Conservation (phyloP, 1,139 yeast genomes). For the Hyphopichia buzzinii region DNA sequence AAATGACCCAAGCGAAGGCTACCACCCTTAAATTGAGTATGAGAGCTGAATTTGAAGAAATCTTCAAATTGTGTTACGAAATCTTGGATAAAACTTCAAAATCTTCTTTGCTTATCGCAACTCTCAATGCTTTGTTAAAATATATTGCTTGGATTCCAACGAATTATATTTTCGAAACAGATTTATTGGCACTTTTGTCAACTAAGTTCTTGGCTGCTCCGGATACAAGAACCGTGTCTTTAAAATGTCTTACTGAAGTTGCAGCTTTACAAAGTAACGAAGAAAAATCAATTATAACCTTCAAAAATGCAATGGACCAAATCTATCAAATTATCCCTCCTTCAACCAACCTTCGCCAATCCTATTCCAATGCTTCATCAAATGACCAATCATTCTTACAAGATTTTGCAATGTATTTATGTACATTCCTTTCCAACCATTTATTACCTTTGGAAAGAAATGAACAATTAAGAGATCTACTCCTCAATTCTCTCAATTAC, state of each 20-base stretch:
- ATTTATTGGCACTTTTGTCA: constrained; percentile 68
- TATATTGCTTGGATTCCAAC: constrained; percentile 95
- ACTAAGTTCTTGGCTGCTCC: constrained; percentile 74
- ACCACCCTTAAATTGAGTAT: constrained; percentile 76
- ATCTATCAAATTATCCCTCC: constrained; percentile 72
- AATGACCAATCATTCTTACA: constrained; percentile 92
- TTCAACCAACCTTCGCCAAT: constrained; percentile 65
- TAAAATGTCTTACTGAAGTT: constrained; percentile 91
- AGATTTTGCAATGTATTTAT: constrained; percentile 90
- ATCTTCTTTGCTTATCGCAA: constrained; percentile 79
- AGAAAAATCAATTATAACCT: constrained; percentile 65
- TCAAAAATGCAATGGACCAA: constrained; percentile 71
- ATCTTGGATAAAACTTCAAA: constrained; percentile 85
- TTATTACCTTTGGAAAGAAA: constrained; percentile 69
- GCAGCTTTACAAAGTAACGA: constrained; percentile 70
- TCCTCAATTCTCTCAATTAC: constrained; percentile 74
- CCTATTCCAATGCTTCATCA: constrained; percentile 74
- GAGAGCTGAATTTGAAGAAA: constrained; percentile 89
- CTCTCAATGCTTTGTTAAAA: constrained; percentile 77
- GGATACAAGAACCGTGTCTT: constrained; percentile 78
- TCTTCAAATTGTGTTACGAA: constrained; percentile 89
- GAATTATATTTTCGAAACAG: constrained; percentile 86
- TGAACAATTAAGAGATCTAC: constrained; percentile 55
- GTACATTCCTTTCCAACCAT: constrained; percentile 80
- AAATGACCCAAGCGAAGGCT: constrained; percentile 94